Percentiles rank a stretch among this genome's conserved stretches.
Evolutionary conservation across 2,329 filamentous ascomycete genomes (phyloP).

Genomic region (Neocatenulostroma microsporum): DNA sequence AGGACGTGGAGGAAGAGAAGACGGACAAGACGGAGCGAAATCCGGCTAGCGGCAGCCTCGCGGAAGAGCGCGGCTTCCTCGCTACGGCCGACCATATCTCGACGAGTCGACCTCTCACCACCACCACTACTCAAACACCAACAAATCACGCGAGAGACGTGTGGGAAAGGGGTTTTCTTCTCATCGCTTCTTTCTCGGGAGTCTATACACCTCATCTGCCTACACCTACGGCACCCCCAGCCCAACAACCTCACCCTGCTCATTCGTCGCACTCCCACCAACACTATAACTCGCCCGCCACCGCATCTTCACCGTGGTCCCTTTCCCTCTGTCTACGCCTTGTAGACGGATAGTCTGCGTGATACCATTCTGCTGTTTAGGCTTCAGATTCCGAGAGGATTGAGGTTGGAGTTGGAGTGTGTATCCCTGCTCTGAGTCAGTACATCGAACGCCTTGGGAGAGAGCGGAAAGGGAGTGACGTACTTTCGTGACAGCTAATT

Average conservation of each 20-base stretch:
- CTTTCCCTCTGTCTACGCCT: conserved; percentile 64
- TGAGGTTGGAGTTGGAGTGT: conserved; percentile 78
- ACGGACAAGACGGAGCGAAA: too few species aligned
- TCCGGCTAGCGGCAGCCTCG: too few species aligned
- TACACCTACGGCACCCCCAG: conserved; percentile 51
- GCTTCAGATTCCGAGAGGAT: conserved; percentile 65
- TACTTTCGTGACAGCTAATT: conserved; percentile 90
- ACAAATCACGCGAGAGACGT: too few species aligned
- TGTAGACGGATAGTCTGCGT: conserved; percentile 73
- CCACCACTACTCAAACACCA: too few species aligned
- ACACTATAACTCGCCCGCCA: conserved; percentile 80
- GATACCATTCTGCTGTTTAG: conserved; percentile 66
- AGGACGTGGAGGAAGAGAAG: too few species aligned
- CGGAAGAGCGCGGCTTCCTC: too few species aligned
- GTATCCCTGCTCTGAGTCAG: conserved; percentile 65
- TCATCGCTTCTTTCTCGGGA: background rate
- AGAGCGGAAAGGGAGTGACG: conserved; percentile 75
- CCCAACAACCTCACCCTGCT: conserved; percentile 77
- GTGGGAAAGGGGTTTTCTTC: background rate
- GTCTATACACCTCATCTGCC: too few species aligned
- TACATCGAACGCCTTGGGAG: conserved; percentile 75
- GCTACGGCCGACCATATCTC: too few species aligned
- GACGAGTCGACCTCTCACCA: too few species aligned
- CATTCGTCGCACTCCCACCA: conserved; percentile 53
- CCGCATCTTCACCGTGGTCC: conserved; percentile 74